phyloP scores from a whole-genome alignment of 1,139 yeast genomes.

The Hemisphaericaspora xylofermentans region DNA sequence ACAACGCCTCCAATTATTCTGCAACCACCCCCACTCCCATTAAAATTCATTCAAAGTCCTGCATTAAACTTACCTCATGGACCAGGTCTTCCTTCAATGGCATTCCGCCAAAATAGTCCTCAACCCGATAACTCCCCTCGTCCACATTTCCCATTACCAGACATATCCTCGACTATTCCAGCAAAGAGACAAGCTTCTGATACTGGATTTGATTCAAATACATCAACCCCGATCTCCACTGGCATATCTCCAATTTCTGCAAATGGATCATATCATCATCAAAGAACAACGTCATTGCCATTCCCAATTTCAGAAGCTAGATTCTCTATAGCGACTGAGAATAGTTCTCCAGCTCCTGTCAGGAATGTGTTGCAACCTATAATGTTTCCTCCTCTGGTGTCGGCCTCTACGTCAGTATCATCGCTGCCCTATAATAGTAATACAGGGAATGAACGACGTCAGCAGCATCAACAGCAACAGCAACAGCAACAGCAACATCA shows the following conservation, averaged over 20 bases:
- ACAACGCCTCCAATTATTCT: neutral
- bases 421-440: no score
- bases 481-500: neutral
- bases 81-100: neutral
- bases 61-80: neutral
- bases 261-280: neutral
- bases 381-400: no score
- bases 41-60: neutral
- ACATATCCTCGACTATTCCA: neutral
- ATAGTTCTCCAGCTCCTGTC: neutral
- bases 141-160: conserved; percentile 1
- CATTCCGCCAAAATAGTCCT: neutral
- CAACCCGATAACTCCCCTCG: no score
- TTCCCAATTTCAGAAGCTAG: neutral
- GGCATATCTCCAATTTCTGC: neutral
- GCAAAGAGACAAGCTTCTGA: neutral
- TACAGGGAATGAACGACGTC: no score
- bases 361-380: no score
- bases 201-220: neutral
- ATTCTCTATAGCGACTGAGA: neutral
- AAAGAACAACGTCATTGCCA: neutral
- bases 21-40: neutral
- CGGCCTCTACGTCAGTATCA: no score
- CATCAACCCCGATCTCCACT: conserved; percentile 2
- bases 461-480: neutral